These are phyloP conservation scores for Suillus decipiens DNA, from an alignment of 768 basidiomycete genomes.

Conservation along the genomic window DNA sequence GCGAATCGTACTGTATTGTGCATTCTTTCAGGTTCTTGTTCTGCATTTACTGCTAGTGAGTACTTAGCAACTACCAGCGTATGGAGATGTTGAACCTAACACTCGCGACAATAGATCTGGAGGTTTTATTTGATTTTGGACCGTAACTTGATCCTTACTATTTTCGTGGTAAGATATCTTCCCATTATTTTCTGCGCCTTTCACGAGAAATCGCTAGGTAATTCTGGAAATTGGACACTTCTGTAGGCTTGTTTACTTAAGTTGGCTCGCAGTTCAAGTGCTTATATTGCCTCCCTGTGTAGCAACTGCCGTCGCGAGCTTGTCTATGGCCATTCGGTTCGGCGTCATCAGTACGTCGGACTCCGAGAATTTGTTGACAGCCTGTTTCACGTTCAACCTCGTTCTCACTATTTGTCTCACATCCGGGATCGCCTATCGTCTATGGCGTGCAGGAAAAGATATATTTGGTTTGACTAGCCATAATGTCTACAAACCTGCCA, in stretches of 20 bases:
- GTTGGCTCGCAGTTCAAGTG: neutral
- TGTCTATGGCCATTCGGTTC: neutral
- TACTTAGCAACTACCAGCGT: neutral
- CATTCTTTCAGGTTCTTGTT: neutral
- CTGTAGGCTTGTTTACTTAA: neutral
- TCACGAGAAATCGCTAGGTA: neutral
- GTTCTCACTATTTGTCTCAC: constrained; percentile 17
- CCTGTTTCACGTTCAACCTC: constrained; percentile 14
- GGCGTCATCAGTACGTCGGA: neutral
- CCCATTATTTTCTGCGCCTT: neutral
- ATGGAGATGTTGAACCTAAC: neutral
- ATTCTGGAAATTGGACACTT: constrained; percentile 4
- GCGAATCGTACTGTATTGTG: neutral
- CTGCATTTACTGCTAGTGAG: constrained; percentile 10
- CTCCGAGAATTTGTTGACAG: neutral
- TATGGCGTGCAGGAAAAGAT: constrained; percentile 16
- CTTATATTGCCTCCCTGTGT: neutral
- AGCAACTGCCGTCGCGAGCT: neutral
- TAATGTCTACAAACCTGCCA: constrained; percentile 13
- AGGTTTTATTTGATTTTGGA: constrained; percentile 10
- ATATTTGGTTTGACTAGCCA: neutral
- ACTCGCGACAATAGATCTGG: constrained; percentile 7
- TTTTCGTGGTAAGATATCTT: neutral
- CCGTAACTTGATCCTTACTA: neutral
- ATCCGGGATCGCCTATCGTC: constrained; percentile 14